These are phyloP conservation scores for Emmonsia crescens DNA, from an alignment of 2,329 filamentous ascomycete species.

Conservation along the genomic window DNA sequence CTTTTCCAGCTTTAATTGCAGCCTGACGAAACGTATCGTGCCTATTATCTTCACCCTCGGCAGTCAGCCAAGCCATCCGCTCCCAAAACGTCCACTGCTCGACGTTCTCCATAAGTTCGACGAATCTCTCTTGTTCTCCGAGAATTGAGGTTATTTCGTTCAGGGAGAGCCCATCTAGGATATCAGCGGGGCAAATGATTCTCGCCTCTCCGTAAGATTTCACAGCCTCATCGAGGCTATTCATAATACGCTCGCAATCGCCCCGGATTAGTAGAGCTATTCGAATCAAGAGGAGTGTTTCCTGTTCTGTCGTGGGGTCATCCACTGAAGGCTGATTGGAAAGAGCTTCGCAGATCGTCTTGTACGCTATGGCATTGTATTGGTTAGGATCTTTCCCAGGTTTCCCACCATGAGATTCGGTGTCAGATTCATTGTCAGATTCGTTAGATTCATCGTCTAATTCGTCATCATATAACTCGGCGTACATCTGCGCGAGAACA, in stretches of 20 bases:
- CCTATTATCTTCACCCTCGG: not conserved
- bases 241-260: not conserved
- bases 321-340: not conserved
- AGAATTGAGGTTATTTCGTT: not conserved
- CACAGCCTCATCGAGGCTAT: not conserved
- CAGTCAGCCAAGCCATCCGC: not conserved
- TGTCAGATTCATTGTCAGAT: not conserved
- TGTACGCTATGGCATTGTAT: not conserved
- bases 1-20: not conserved
- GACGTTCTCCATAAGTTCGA: not conserved
- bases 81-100: not conserved
- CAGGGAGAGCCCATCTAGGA: not conserved
- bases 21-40: not conserved
- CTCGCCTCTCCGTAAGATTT: not conserved
- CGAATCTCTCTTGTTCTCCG: not conserved
- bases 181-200: not conserved
- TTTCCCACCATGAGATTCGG: not conserved
- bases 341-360: not conserved
- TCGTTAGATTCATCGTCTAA: not conserved
- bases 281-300: not conserved
- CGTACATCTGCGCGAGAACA: not conserved
- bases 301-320: not conserved
- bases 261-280: not conserved
- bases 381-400: not conserved
- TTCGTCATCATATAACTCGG: not conserved